These are phyloP conservation scores for Cyberlindnera samutprakarnensis DNA, from an alignment of 805 yeast genomes.

Conservation along the genomic window DNA sequence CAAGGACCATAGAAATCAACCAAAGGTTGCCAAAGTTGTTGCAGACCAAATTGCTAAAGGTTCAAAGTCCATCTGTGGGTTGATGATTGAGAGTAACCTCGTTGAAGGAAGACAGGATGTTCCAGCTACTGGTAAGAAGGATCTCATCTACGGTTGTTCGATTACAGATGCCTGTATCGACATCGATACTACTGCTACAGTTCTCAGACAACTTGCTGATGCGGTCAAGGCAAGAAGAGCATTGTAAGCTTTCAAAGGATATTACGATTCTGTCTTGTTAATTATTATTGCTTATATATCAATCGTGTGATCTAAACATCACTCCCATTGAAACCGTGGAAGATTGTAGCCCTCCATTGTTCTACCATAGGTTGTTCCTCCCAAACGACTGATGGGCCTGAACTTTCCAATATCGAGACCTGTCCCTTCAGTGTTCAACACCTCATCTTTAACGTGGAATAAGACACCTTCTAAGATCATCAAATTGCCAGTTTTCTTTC, in stretches of 20 bases:
- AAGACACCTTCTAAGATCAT: slow-evolving; percentile 47
- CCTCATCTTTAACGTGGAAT: slow-evolving; percentile 52
- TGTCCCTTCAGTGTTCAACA: slow-evolving; percentile 32
- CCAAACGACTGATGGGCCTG: slow-evolving; percentile 49
- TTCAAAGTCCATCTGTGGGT: slow-evolving; percentile 72
- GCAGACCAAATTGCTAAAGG: slow-evolving; percentile 78
- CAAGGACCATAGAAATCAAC: slow-evolving; percentile 90
- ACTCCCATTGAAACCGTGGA: slow-evolving; percentile 6
- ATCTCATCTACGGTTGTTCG: slow-evolving; percentile 83
- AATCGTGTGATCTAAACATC: neutral
- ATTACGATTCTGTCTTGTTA: no score
- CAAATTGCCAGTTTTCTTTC: slow-evolving; percentile 28
- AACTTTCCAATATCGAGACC: slow-evolving; percentile 38
- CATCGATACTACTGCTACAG: slow-evolving; percentile 77
- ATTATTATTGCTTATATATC: neutral
- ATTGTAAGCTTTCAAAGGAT: slow-evolving; percentile 1
- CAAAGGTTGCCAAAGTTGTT: slow-evolving; percentile 71
- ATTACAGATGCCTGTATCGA: slow-evolving; percentile 97
- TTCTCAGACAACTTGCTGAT: slow-evolving; percentile 61
- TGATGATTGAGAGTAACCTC: slow-evolving; percentile 94
- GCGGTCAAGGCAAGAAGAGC: slow-evolving; percentile 77
- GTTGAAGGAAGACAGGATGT: slow-evolving; percentile 91
- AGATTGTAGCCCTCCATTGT: slow-evolving; percentile 30
- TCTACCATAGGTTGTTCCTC: slow-evolving; percentile 42
- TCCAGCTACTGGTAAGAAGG: slow-evolving; percentile 64